Evolutionary conservation across 23 red algal species (phyloP), one percentile per base, ranked within the genome.

Genomic region (Gracilaria caudata): DNA sequence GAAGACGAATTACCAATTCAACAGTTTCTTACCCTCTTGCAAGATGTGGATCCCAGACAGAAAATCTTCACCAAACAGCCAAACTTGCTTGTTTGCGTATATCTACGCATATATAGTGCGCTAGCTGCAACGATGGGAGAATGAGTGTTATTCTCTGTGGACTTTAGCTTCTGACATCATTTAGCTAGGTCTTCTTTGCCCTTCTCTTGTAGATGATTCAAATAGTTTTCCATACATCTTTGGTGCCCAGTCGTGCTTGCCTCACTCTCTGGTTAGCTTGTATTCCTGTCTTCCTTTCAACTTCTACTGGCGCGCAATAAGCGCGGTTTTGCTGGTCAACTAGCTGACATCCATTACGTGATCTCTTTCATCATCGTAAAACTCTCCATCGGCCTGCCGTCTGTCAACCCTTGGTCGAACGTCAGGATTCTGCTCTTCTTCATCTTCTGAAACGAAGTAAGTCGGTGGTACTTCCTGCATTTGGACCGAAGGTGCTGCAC

Each of bases 391-490:
- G 13, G 90, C 73, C 29, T 93, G 73, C 81, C 71, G 36, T 53
- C 79, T 51, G n/a, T 71, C 58, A 47, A 60, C 43, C 41, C 71
- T 37, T 8, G 68, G 43, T 53, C 80, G 61, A 21, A 66, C 54
- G 38, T 93, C 90, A 11, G 90, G 90, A 54, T 95, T 77, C 20
- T 83, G 82, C 25, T 82, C 77, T 9, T 98, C 95, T 43, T 89
- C 92, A 78, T 94, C 79, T 39, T 88, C 90, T 19, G 39, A 55
- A 13, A 47, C 86, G 38, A 63, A 77, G 33, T 84, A 77, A 33
- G 90, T 93, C n/a, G 96, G 96, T 6, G 96, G 96, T 26, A 98
- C 75, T 46, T 98, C 92, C 40, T 93, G 87, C 96, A 98, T 93
- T 64, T 98, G 96, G 53, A 98, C 96, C 2, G 85, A 78, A n/a